These are phyloP conservation scores for Elaeagnus macrophylla DNA, from an alignment of 306 rosid species.

Conservation along the genomic window DNA sequence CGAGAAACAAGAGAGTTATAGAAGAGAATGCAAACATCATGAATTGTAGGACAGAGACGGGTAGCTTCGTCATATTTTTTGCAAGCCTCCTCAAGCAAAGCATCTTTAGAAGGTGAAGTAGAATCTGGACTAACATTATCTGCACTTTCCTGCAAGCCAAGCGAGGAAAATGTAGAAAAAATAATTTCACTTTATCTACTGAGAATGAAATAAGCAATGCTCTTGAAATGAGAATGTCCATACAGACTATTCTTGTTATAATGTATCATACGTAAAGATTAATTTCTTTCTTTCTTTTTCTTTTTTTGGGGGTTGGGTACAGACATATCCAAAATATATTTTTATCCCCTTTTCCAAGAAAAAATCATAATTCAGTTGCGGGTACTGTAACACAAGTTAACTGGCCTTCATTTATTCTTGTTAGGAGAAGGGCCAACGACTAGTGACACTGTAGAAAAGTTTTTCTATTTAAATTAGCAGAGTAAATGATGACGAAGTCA, in stretches of 20 bases:
- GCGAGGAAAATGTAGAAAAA: slow-evolving; percentile 17
- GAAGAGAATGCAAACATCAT: slow-evolving; percentile 64
- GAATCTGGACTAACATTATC: slow-evolving; percentile 92
- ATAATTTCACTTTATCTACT: background rate
- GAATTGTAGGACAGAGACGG: slow-evolving; percentile 82
- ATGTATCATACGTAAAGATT: background rate
- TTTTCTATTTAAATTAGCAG: slow-evolving; percentile 7
- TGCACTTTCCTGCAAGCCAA: slow-evolving; percentile 85
- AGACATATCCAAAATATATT: background rate
- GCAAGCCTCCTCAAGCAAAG: slow-evolving; percentile 99
- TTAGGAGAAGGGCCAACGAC: too few relatives aligned
- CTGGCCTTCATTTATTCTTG: too few relatives aligned
- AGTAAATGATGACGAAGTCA: slow-evolving; percentile 3
- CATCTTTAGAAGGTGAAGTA: slow-evolving; percentile 88
- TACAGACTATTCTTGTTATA: background rate
- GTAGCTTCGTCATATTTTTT: slow-evolving; percentile 96
- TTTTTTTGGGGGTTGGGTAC: background rate
- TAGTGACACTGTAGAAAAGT: slow-evolving; percentile 1
- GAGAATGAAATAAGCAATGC: slow-evolving; percentile 2
- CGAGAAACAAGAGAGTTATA: slow-evolving; percentile 11
- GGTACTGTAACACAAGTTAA: background rate
- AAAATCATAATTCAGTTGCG: background rate
- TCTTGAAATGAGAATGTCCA: slow-evolving; percentile 9
- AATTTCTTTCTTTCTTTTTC: too few relatives aligned
- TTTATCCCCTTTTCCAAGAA: background rate